These are phyloP conservation scores for Cinnamomum chago DNA, from an alignment of 164 flowering plant species.

Conservation along the genomic window DNA sequence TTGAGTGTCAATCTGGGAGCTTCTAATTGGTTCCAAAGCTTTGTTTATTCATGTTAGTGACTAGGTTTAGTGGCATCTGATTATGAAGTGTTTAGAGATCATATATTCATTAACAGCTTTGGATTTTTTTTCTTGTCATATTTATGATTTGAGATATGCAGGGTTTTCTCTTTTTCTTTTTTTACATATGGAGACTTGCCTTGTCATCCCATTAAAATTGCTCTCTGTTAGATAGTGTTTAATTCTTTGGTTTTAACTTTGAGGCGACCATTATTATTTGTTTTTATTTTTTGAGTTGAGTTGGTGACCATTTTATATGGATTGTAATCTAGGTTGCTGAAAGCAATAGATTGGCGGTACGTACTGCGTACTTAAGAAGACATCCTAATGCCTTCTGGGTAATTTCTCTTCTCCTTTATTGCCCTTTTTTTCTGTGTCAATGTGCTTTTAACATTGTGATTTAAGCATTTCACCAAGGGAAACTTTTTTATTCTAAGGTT, in stretches of 20 bases:
- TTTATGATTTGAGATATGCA: background rate
- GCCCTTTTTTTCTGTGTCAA: background rate
- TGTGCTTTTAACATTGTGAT: background rate
- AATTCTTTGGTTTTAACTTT: background rate
- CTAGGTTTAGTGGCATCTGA: too few relatives aligned
- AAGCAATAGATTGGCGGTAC: conserved; percentile 47
- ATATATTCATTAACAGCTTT: too few relatives aligned
- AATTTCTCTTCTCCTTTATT: background rate
- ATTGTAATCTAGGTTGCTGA: conserved; percentile 52
- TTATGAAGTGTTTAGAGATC: too few relatives aligned
- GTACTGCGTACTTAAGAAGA: conserved; percentile 64
- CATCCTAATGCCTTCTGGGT: conserved; percentile 47
- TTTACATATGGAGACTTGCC: background rate
- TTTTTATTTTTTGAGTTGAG: too few relatives aligned
- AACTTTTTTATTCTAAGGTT: conserved; percentile 47
- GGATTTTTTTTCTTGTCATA: background rate
- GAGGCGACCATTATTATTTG: background rate
- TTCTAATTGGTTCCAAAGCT: background rate
- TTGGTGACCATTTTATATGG: background rate
- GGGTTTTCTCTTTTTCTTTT: too few relatives aligned
- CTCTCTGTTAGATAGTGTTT: background rate
- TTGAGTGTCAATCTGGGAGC: background rate
- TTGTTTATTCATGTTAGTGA: background rate
- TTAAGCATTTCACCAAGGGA: conserved; percentile 3
- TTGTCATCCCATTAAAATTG: background rate